These are phyloP conservation scores for Heterobasidion annosum DNA, from an alignment of 1,284 basidiomycete species.

Conservation along the genomic window DNA sequence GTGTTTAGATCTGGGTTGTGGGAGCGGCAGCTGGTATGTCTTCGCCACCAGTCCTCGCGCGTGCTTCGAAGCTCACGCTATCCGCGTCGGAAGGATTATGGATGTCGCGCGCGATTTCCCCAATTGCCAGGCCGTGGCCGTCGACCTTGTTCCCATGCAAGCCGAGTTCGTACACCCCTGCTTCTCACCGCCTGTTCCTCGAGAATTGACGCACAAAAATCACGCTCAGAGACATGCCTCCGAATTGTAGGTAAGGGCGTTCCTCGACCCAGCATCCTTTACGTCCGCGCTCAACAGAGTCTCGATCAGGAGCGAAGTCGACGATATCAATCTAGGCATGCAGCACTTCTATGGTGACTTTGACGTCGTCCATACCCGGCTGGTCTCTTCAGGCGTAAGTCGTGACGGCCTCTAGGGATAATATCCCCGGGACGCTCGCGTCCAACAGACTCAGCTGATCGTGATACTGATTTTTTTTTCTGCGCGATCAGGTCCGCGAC, in stretches of 20 bases:
- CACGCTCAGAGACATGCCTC: constrained; percentile 44
- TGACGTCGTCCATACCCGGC: constrained; percentile 62
- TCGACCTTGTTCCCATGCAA: constrained; percentile 73
- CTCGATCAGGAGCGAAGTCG: constrained; percentile 58
- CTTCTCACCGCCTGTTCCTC: constrained; percentile 1
- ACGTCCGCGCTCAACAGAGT: not conserved
- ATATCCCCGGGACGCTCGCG: constrained; percentile 8
- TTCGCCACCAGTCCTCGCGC: constrained; percentile 1
- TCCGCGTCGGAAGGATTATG: constrained; percentile 46
- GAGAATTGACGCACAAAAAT: constrained; percentile 5
- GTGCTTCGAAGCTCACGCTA: constrained; percentile 4
- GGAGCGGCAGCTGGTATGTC: constrained; percentile 64
- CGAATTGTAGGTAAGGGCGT: constrained; percentile 51
- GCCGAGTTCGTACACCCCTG: constrained; percentile 34
- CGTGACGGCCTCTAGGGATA: constrained; percentile 4
- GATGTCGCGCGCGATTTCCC: constrained; percentile 68
- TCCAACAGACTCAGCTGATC: not conserved
- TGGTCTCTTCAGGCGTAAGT: constrained; percentile 63
- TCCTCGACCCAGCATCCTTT: constrained; percentile 4
- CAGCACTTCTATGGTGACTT: constrained; percentile 73
- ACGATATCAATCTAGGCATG: constrained; percentile 74
- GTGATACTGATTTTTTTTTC: not conserved
- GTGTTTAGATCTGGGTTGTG: constrained; percentile 70
- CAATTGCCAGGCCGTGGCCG: constrained; percentile 55
- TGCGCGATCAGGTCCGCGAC: constrained; percentile 48